These are phyloP conservation scores for Yarrowia keelungensis DNA, from an alignment of 805 yeast species.

Conservation along the genomic window DNA sequence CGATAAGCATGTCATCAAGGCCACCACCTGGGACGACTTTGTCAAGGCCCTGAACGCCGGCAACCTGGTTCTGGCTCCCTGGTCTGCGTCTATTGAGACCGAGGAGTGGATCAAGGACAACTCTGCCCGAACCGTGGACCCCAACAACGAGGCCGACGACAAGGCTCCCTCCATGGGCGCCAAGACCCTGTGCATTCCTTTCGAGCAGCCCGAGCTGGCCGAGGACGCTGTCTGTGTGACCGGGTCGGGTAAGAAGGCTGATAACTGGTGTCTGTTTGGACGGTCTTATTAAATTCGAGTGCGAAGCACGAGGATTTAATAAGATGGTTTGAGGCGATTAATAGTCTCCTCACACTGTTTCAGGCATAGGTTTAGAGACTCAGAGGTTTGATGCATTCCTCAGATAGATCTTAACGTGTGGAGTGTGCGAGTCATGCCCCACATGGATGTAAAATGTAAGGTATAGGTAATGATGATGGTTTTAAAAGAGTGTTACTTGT, in stretches of 20 bases:
- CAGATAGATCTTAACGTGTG: background rate
- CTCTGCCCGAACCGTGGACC: conserved; percentile 76
- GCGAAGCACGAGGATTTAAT: background rate
- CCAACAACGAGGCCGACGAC: conserved; percentile 88
- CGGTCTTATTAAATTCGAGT: conserved; percentile 74
- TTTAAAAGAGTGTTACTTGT: background rate
- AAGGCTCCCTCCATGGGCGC: conserved; percentile 99
- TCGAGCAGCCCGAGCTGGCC: conserved; percentile 84
- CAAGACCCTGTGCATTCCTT: conserved; percentile 95
- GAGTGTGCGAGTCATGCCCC: background rate
- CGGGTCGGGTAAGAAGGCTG: conserved; percentile 74
- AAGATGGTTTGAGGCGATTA: background rate
- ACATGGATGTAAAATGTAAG: conserved; percentile 15
- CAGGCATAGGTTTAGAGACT: too few relatives aligned
- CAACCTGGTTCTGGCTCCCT: conserved; percentile 91
- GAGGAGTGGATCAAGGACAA: conserved; percentile 96
- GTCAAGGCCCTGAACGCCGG: conserved; percentile 90
- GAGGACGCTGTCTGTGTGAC: conserved; percentile 84
- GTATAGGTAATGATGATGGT: conserved; percentile 24
- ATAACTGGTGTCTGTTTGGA: conserved; percentile 92
- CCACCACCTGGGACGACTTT: conserved; percentile 87
- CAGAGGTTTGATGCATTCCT: too few relatives aligned
- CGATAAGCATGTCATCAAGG: conserved; percentile 82
- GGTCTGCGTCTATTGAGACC: conserved; percentile 95
- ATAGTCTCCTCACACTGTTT: too few relatives aligned